These are phyloP conservation scores for Malassezia nana DNA, from an alignment of 1,284 basidiomycete genomes.

Conservation along the genomic window DNA sequence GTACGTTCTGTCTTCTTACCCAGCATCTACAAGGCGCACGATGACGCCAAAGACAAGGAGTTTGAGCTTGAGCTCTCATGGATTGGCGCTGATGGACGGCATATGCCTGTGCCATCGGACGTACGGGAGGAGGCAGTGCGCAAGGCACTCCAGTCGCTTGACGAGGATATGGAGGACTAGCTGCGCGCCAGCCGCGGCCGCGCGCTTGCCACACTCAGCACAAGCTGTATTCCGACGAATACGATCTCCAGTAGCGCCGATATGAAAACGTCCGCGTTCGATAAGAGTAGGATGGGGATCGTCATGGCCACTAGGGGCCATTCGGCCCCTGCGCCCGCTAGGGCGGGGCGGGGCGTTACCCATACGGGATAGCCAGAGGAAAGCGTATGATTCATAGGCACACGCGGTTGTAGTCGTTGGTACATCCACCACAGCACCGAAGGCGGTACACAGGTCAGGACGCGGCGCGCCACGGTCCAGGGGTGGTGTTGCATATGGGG, in stretches of 20 bases:
- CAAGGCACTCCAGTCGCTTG: slow-evolving; percentile 77
- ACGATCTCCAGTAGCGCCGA: slow-evolving; percentile 1
- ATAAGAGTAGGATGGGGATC: background rate
- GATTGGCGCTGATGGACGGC: slow-evolving; percentile 79
- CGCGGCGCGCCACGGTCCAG: background rate
- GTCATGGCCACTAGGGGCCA: background rate
- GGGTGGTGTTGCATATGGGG: background rate
- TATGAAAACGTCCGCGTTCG: background rate
- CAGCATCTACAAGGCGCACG: slow-evolving; percentile 94
- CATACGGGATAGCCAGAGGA: background rate
- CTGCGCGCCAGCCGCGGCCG: background rate
- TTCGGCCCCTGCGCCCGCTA: background rate
- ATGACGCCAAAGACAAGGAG: slow-evolving; percentile 91
- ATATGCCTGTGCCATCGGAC: slow-evolving; percentile 73
- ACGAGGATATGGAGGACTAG: slow-evolving; percentile 68
- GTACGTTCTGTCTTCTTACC: slow-evolving; percentile 17
- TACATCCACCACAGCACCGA: too few relatives aligned
- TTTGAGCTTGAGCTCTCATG: slow-evolving; percentile 98
- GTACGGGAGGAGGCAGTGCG: slow-evolving; percentile 68
- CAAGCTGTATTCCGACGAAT: slow-evolving; percentile 2
- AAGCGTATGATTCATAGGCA: too few relatives aligned
- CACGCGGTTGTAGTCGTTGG: too few relatives aligned
- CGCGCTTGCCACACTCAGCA: background rate
- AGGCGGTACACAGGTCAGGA: background rate
- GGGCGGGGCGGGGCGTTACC: background rate